These are phyloP conservation scores for Camelina sativa DNA, from an alignment of 345 rosid genomes.

Conservation along the genomic window DNA sequence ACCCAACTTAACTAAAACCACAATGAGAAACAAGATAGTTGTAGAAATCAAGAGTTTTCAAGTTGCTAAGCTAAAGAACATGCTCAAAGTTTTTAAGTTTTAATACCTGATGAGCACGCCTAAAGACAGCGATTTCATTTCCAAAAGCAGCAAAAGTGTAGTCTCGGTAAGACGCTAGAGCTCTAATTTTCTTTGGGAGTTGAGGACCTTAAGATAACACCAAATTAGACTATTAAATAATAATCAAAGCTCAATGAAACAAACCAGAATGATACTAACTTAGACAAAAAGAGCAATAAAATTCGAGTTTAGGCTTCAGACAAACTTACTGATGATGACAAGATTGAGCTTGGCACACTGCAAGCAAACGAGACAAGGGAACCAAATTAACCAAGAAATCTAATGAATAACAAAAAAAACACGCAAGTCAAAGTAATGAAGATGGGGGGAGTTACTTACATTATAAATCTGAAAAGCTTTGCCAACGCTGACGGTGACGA, in stretches of 20 bases:
- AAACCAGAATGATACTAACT: neutral
- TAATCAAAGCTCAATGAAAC: slow-evolving; percentile 12
- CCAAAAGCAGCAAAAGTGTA: slow-evolving; percentile 87
- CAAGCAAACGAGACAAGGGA: slow-evolving; percentile 22
- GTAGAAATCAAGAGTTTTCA: neutral
- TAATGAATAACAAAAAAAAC: neutral
- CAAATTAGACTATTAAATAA: neutral
- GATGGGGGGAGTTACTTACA: slow-evolving; percentile 31
- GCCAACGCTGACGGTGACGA: slow-evolving; percentile 88
- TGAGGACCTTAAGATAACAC: slow-evolving; percentile 65
- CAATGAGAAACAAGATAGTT: neutral
- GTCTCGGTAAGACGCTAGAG: slow-evolving; percentile 84
- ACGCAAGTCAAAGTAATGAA: neutral
- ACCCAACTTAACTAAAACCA: neutral
- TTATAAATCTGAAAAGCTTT: slow-evolving; percentile 94
- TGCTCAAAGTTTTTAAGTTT: neutral
- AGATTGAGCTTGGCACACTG: slow-evolving; percentile 89
- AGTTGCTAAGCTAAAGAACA: neutral
- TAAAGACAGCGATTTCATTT: slow-evolving; percentile 71
- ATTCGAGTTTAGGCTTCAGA: neutral
- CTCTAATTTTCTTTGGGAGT: slow-evolving; percentile 84
- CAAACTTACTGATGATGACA: slow-evolving; percentile 69
- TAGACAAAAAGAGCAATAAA: too few relatives aligned
- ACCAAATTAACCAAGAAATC: neutral
- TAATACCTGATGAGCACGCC: slow-evolving; percentile 80